Evolutionary conservation across 1,139 yeast genomes (phyloP).

Genomic region (Cylindricascospora bacillispora): DNA sequence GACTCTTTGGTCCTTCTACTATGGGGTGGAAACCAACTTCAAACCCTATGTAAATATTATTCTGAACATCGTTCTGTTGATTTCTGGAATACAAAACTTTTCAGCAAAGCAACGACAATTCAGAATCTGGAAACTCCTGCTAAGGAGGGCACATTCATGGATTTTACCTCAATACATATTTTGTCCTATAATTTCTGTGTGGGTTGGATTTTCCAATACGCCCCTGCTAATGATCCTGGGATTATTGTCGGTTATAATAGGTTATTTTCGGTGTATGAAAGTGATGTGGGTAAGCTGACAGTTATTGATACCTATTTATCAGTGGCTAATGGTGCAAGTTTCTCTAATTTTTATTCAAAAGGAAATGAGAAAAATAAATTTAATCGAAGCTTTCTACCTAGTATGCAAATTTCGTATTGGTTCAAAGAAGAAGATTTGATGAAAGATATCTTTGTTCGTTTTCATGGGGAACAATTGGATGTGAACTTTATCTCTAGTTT

Average conservation of each 20-base stretch:
- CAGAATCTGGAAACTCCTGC: background rate
- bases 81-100: slow-evolving; percentile 7
- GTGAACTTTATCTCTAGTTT: slow-evolving; percentile 47
- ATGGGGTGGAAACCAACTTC: slow-evolving; percentile 20
- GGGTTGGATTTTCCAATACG: slow-evolving; percentile 59
- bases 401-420: slow-evolving; percentile 47
- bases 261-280: slow-evolving; percentile 50
- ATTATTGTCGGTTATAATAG: slow-evolving; percentile 65
- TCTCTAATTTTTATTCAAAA: slow-evolving; percentile 39
- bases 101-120: background rate
- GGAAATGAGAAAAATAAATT: slow-evolving; percentile 35
- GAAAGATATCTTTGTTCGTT: slow-evolving; percentile 31
- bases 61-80: slow-evolving; percentile 9
- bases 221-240: slow-evolving; percentile 37
- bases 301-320: slow-evolving; percentile 53
- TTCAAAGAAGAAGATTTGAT: slow-evolving; percentile 27
- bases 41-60: slow-evolving; percentile 10
- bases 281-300: slow-evolving; percentile 51
- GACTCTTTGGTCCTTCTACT: slow-evolving; percentile 34
- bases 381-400: slow-evolving; percentile 57
- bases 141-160: slow-evolving; percentile 6
- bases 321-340: slow-evolving; percentile 47
- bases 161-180: slow-evolving; percentile 38
- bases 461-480: slow-evolving; percentile 58
- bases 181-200: slow-evolving; percentile 54